These are phyloP conservation scores for Myriosclerotinia scirpicola DNA, from an alignment of 2,329 filamentous ascomycete species.

Conservation along the genomic window DNA sequence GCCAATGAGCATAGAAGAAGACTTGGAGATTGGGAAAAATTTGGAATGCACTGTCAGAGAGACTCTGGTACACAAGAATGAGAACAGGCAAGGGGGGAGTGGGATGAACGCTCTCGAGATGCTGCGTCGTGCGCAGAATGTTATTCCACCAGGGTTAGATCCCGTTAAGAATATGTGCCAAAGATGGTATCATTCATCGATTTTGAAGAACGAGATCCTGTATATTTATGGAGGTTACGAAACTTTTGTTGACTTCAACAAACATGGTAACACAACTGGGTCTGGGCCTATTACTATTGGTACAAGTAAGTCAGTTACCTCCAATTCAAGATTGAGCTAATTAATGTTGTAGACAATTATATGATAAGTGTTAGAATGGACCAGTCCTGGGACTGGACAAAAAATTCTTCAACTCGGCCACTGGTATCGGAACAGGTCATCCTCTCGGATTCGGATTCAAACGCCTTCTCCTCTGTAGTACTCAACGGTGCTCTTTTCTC, in stretches of 20 bases:
- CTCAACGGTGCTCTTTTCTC: conserved; percentile 25
- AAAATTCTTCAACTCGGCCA: conserved; percentile 14
- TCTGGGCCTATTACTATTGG: conserved; percentile 18
- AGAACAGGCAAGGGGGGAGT: background rate
- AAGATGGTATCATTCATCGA: conserved; percentile 22
- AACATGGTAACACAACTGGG: conserved; percentile 4
- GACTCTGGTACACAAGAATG: background rate
- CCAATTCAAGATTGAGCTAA: background rate
- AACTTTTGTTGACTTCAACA: conserved; percentile 19
- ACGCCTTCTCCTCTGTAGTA: conserved; percentile 13
- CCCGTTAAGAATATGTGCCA: conserved; percentile 22
- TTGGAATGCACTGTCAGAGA: background rate
- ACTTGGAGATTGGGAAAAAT: background rate
- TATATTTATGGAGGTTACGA: conserved; percentile 23
- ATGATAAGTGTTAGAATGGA: conserved; percentile 25
- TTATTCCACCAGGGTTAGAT: conserved; percentile 16
- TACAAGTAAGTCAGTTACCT: conserved; percentile 25
- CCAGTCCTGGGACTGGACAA: conserved; percentile 27
- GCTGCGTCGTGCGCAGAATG: conserved; percentile 15
- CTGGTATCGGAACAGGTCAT: conserved; percentile 18
- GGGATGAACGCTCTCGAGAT: conserved; percentile 10
- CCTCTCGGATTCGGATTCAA: conserved; percentile 18
- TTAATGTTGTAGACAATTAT: conserved; percentile 21
- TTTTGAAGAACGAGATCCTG: conserved; percentile 18
- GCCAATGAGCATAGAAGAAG: background rate